Evolutionary conservation across 108 stramenopile species (phyloP), one percentile per base, ranked within the genome.

Genomic region (Nannochloropsis granulata): DNA sequence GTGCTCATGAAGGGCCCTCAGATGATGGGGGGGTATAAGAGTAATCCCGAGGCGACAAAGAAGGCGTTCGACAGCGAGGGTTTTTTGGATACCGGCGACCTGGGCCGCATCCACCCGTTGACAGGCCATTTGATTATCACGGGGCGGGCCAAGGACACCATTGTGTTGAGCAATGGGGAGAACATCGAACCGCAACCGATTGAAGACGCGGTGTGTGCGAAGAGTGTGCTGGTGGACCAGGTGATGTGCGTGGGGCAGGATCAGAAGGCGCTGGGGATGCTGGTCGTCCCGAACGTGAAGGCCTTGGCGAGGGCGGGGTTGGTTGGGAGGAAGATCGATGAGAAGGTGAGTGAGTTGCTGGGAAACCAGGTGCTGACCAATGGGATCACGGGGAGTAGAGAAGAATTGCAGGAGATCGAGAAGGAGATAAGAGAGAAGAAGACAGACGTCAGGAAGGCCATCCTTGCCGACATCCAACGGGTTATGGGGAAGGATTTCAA

Each of bases 241-340:
- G 93, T 97, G 34, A 95, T 95, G 95, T 86, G 96, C 79, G 91
- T 91, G 16, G 96, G 96, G 43, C 94, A 96, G 82, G 96, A 97
- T 83, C 94, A 95, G 43, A 89, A 94, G 23, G 91, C 84, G 25
- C 90, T 97, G 19, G 90, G 92, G 34, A 95, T 94, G 13, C 91
- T 97, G 71, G 85, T 90, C 43, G 94, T 95, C 21, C 83, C 96
- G 26, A 94, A 91, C 80, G 93, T 94, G 21, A 87, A 85, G 43
- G 93, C 90, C 84, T 90, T 97, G 34, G 93, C 80, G 24, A 85
- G 86, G 23, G 91, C 89, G 25, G 94, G 93, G 12, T 92, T 93
- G 80, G 43, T 95, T 82, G 79, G 88, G 13, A 85, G 90, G 79
- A 80, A 44, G 16, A 85, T 86, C 78, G 93, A 88, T 0, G 83